phyloP scores from a whole-genome alignment of 345 rosid species.

The Dipteronia dyeriana region DNA sequence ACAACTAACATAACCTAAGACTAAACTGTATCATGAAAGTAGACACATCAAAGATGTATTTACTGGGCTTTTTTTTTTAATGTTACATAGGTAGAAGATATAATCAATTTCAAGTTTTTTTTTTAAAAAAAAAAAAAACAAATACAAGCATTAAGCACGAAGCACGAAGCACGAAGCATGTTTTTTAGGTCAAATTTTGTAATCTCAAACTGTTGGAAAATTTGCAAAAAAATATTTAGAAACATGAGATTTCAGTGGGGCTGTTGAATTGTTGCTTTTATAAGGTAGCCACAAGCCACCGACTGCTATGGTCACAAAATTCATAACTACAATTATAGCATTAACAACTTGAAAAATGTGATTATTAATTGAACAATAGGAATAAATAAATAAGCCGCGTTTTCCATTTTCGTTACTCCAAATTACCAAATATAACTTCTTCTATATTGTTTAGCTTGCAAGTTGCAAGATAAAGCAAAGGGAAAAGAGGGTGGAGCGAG shows the following conservation, averaged over 20 bases:
- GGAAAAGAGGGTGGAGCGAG: too few relatives aligned
- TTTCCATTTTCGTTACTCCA: background rate
- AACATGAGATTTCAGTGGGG: background rate
- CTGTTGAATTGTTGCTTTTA: constrained; percentile 9
- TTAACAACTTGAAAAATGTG: constrained; percentile 2
- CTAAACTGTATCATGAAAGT: too few relatives aligned
- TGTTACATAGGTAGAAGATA: background rate
- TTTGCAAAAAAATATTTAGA: constrained; percentile 4
- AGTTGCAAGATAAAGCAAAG: constrained; percentile 40
- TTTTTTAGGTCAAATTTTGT: background rate
- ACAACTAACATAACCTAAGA: too few relatives aligned
- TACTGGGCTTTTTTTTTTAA: too few relatives aligned
- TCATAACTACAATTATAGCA: background rate
- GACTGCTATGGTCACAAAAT: background rate
- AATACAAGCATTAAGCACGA: background rate
- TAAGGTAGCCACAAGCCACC: background rate
- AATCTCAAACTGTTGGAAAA: background rate
- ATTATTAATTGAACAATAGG: background rate
- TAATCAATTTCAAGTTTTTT: too few relatives aligned
- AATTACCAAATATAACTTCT: background rate
- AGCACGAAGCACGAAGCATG: background rate
- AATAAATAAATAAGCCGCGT: background rate
- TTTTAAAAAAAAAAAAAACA: background rate
- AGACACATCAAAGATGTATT: too few relatives aligned
- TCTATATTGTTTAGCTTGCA: constrained; percentile 37